phyloP scores from a whole-genome alignment of 805 yeast genomes.

The Priceomyces castillae region DNA sequence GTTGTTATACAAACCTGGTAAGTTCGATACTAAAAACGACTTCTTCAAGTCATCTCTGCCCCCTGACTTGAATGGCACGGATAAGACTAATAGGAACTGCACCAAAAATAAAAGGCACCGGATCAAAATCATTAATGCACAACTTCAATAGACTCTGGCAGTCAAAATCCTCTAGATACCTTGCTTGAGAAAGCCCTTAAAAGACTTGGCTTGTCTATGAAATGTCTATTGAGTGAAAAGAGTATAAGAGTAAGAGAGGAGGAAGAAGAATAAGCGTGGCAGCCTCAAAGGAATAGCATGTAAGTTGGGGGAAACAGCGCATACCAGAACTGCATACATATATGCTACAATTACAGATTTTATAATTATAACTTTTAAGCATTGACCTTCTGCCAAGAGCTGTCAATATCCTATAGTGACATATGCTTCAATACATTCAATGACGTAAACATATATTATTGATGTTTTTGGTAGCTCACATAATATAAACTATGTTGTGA shows the following conservation, averaged over 20 bases:
- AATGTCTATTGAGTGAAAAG: neutral
- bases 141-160: neutral
- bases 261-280: slow-evolving; percentile 1
- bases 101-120: slow-evolving; percentile 3
- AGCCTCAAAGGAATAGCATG: neutral
- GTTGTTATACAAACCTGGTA: slow-evolving; percentile 38
- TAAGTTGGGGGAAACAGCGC: neutral
- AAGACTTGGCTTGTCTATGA: neutral
- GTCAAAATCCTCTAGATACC: neutral
- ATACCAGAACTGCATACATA: neutral
- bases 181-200: neutral
- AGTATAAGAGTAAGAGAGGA: neutral
- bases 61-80: slow-evolving; percentile 7
- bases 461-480: too few species aligned
- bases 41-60: slow-evolving; percentile 2
- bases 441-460: too few species aligned
- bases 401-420: too few species aligned
- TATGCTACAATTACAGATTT: too few species aligned
- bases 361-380: too few species aligned
- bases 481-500: too few species aligned
- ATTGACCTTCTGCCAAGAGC: too few species aligned
- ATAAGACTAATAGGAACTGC: slow-evolving; percentile 1
- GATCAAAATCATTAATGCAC: slow-evolving; percentile 4
- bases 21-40: slow-evolving; percentile 22
- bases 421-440: too few species aligned